These are phyloP conservation scores for Hypoxylon subgilvum DNA, from an alignment of 495 filamentous ascomycete genomes.

Conservation along the genomic window DNA sequence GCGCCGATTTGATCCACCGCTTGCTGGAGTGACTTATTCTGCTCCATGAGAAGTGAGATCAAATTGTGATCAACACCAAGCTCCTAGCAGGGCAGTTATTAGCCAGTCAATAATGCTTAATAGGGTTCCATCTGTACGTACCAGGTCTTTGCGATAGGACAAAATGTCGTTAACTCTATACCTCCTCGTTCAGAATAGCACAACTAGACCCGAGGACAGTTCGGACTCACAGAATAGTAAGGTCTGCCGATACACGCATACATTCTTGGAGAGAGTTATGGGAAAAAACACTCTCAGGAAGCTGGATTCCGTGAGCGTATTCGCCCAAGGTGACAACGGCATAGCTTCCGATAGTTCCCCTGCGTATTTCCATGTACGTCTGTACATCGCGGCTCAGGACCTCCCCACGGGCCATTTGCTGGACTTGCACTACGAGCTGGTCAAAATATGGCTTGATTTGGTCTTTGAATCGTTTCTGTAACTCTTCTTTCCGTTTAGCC, in stretches of 20 bases:
- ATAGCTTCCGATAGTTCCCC: constrained; percentile 2
- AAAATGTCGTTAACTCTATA: constrained; percentile 4
- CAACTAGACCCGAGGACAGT: no score
- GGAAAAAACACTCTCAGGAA: constrained; percentile 4
- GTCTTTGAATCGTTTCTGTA: constrained; percentile 7
- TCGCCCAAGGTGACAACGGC: background rate
- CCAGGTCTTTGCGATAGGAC: constrained; percentile 9
- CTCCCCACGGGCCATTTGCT: constrained; percentile 3
- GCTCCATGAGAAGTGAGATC: constrained; percentile 1
- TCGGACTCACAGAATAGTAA: constrained; percentile 11
- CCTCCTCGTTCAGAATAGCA: background rate
- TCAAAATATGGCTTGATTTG: constrained; percentile 7
- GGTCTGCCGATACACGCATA: constrained; percentile 12
- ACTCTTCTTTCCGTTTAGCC: background rate
- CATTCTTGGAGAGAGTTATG: constrained; percentile 11
- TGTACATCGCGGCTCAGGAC: constrained; percentile 3
- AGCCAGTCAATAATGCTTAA: no score
- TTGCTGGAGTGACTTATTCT: constrained; percentile 4
- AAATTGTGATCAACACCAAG: constrained; percentile 9
- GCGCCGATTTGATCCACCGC: constrained; percentile 5
- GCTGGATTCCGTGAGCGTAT: background rate
- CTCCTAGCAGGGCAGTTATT: no score
- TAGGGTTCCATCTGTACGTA: background rate
- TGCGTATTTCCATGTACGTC: constrained; percentile 3
- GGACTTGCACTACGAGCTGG: constrained; percentile 8